Evolutionary conservation across 176 grass and related monocot species (phyloP).

Genomic region (Luzula sylvatica): DNA sequence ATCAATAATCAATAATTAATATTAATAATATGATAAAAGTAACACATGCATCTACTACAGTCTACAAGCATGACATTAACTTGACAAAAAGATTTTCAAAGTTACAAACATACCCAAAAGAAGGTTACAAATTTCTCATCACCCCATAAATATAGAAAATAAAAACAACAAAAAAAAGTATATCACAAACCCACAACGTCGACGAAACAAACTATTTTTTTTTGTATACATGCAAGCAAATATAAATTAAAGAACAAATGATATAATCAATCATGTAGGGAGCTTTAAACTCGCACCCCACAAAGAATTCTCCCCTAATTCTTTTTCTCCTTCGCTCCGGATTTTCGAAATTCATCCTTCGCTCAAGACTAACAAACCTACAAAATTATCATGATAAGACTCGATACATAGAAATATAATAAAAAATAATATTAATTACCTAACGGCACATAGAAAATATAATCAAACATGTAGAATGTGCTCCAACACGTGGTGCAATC

Average conservation of each 20-base stretch:
- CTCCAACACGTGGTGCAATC: conserved; percentile 49
- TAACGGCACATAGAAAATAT: background rate
- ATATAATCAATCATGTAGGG: conserved; percentile 7
- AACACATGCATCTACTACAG: too few relatives aligned
- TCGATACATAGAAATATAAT: background rate
- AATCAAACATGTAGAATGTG: conserved; percentile 38
- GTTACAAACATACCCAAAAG: too few relatives aligned
- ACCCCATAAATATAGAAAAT: too few relatives aligned
- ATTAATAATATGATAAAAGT: too few relatives aligned
- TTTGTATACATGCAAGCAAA: too few relatives aligned
- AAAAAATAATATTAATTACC: background rate
- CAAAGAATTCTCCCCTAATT: conserved; percentile 7
- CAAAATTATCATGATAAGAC: background rate
- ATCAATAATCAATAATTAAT: too few relatives aligned
- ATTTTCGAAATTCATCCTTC: conserved; percentile 6
- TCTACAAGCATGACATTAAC: too few relatives aligned
- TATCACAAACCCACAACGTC: too few relatives aligned
- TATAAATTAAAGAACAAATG: conserved; percentile 22
- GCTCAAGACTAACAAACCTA: conserved; percentile 15
- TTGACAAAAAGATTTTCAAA: too few relatives aligned
- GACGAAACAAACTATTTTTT: too few relatives aligned
- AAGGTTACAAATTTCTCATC: too few relatives aligned
- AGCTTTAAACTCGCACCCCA: conserved; percentile 20
- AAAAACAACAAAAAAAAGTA: too few relatives aligned
- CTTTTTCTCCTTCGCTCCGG: conserved; percentile 4